Percentiles rank a stretch among this genome's conserved stretches.
These are phyloP conservation scores for Mariannaea elegans DNA, from an alignment of 2,329 filamentous ascomycete genomes.

Conservation along the genomic window DNA sequence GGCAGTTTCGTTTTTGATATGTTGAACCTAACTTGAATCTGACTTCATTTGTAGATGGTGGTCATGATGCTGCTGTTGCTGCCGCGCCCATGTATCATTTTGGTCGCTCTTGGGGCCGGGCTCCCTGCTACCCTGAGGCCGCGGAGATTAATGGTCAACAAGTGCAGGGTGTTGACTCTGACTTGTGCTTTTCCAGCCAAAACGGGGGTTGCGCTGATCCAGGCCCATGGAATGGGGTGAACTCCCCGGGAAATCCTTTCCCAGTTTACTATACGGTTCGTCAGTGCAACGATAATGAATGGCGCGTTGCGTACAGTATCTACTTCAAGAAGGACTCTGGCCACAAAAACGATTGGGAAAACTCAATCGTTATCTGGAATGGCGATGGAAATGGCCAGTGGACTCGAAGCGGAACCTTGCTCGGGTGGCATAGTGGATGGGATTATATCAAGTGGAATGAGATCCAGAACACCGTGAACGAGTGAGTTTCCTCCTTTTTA, in stretches of 20 bases:
- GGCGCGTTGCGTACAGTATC: slow-evolving; percentile 36
- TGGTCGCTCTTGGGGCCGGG: slow-evolving; percentile 10
- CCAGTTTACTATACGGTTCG: slow-evolving; percentile 28
- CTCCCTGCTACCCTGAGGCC: slow-evolving; percentile 15
- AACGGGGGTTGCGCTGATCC: slow-evolving; percentile 14
- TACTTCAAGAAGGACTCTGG: slow-evolving; percentile 39
- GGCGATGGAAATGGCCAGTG: slow-evolving; percentile 24
- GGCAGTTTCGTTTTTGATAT: background rate
- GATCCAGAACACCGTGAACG: slow-evolving; percentile 33
- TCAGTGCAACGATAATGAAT: slow-evolving; percentile 27
- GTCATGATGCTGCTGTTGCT: slow-evolving; percentile 8
- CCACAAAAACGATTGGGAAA: slow-evolving; percentile 38
- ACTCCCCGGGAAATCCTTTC: slow-evolving; percentile 14
- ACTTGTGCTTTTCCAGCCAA: slow-evolving; percentile 8
- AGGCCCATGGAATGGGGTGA: slow-evolving; percentile 11
- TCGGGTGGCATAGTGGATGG: slow-evolving; percentile 5
- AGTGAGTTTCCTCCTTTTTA: slow-evolving; percentile 8
- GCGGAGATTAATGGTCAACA: slow-evolving; percentile 8
- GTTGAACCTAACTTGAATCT: background rate
- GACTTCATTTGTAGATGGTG: background rate
- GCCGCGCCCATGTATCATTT: slow-evolving; percentile 20
- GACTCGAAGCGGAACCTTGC: slow-evolving; percentile 21
- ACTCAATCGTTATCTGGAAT: slow-evolving; percentile 31
- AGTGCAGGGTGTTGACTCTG: slow-evolving; percentile 4
- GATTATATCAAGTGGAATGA: slow-evolving; percentile 27